These are phyloP conservation scores for Dryadomyces sulphureus DNA, from an alignment of 2,329 filamentous ascomycete genomes.

Conservation along the genomic window DNA sequence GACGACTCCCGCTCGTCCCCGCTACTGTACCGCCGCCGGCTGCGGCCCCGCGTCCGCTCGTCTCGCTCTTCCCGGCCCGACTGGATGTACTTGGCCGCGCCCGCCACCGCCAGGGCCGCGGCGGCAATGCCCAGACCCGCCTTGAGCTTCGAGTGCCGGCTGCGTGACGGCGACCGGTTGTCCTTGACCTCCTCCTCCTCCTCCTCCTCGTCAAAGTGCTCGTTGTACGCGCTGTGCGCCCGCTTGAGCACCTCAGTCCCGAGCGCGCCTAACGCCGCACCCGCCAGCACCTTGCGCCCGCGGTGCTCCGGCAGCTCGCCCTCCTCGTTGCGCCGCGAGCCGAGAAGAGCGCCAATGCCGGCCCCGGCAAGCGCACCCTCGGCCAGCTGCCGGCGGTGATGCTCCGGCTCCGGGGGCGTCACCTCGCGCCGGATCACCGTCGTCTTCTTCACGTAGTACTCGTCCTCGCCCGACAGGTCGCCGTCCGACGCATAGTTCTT, in stretches of 20 bases:
- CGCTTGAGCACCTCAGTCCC: constrained; percentile 46
- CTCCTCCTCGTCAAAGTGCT: constrained; percentile 27
- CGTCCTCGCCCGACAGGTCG: constrained; percentile 24
- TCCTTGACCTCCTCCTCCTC: constrained; percentile 19
- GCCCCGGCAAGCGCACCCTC: constrained; percentile 52
- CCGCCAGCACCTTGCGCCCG: constrained; percentile 43
- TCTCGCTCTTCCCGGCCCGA: constrained; percentile 45
- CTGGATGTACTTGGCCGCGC: constrained; percentile 50
- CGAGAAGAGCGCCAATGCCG: constrained; percentile 43
- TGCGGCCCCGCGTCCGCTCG: constrained; percentile 40
- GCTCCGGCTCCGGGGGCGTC: constrained; percentile 27
- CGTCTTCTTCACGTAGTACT: constrained; percentile 27
- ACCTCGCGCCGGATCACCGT: constrained; percentile 34
- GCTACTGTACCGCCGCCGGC: constrained; percentile 28
- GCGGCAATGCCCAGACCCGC: constrained; percentile 48
- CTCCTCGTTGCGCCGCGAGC: constrained; percentile 35
- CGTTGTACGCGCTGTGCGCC: constrained; percentile 46
- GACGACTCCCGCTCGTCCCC: constrained; percentile 19
- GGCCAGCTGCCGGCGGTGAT: constrained; percentile 43
- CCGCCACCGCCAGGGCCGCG: constrained; percentile 47
- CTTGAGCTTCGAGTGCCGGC: constrained; percentile 34
- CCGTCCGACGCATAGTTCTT: constrained; percentile 21
- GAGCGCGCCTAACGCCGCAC: constrained; percentile 46
- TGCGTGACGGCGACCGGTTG: constrained; percentile 21
- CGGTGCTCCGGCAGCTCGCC: constrained; percentile 35